A percentile compares a stretch with the other conserved stretches of the same genome.
phyloP scores from a whole-genome alignment of 495 filamentous ascomycete species.

The Penicillium canariense region DNA sequence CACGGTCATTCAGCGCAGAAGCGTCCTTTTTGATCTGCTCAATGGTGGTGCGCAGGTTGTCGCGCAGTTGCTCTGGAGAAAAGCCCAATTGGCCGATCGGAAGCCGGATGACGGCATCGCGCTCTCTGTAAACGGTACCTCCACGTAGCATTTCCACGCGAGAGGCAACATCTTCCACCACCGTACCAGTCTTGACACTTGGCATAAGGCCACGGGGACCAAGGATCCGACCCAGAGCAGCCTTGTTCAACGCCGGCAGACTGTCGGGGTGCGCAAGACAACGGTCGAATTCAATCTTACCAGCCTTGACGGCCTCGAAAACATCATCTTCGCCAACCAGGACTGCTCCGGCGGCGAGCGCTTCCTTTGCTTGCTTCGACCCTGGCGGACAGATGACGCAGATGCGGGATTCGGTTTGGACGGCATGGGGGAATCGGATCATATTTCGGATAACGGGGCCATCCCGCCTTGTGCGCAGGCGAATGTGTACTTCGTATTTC shows the following conservation, averaged over 20 bases:
- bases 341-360: constrained; percentile 69
- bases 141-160: constrained; percentile 77
- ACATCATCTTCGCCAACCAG: constrained; percentile 82
- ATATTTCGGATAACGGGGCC: constrained; percentile 83
- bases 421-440: constrained; percentile 82
- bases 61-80: constrained; percentile 78
- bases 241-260: constrained; percentile 69
- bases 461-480: constrained; percentile 74
- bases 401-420: constrained; percentile 80
- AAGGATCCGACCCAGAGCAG: constrained; percentile 72
- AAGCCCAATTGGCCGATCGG: constrained; percentile 89
- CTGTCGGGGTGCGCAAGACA: constrained; percentile 83
- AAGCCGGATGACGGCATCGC: constrained; percentile 78
- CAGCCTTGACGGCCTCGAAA: constrained; percentile 73
- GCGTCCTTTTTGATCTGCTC: constrained; percentile 76
- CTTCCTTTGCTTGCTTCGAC: constrained; percentile 64
- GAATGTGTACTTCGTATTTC: constrained; percentile 88
- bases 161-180: constrained; percentile 71
- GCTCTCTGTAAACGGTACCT: constrained; percentile 82
- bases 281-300: constrained; percentile 79
- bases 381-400: constrained; percentile 84
- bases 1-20: constrained; percentile 60
- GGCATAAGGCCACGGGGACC: constrained; percentile 93
- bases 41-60: constrained; percentile 80
- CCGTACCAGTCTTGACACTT: constrained; percentile 77